Base-by-base conservation (phyloP, 148 eudicot genomes). In the Nepenthes mirabilis region DNA sequence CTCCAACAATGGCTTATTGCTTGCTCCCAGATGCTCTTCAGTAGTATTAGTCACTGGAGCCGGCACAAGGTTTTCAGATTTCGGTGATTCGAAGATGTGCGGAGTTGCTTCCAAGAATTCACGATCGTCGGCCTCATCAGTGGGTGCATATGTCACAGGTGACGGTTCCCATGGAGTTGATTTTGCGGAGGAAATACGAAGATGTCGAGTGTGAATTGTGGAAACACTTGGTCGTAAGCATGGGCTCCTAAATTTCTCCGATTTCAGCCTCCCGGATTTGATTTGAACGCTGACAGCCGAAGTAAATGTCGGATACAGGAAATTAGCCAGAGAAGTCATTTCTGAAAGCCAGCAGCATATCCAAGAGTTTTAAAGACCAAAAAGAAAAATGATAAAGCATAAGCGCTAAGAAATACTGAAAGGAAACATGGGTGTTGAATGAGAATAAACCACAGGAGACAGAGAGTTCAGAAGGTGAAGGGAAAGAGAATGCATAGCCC, bases 91-190 rank as follows among this genome's bases (percentile, higher is more conserved):
- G 56, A 93, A 93, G 57, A 88, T 80, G 68, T 73, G 77, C 52
- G 75, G 10, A 49, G 83, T 63, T 40, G 50, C 70, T 61, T 80
- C 75, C 1, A 77, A 59, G 62, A 77, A 59, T 32, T 82, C 74
- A 43, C 63, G 78, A 43, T 72, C 45, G 43, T 72, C 45, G 43
- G 68, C 63, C 36, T 82, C 86, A 61, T 85, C 81, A 7, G 72
- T 60, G 10, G 81, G 79, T 57, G 87, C 75, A 60, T 83, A 88
- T 47, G 76, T 72, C 61, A 77, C 63, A 14, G 91, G 82, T 23
- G 81, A 68, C 12, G 98, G 83, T 76, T 93, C 96, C 89, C 94
- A 88, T 58, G 81, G 82, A 5, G 86, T 59, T 66, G 66, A 53
- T 47, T 77, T 88, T 58, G 87, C 64, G 74, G 83, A 83, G 68